Conservation (phyloP, 1,284 basidiomycete genomes). For the Inonotus obliquus region DNA sequence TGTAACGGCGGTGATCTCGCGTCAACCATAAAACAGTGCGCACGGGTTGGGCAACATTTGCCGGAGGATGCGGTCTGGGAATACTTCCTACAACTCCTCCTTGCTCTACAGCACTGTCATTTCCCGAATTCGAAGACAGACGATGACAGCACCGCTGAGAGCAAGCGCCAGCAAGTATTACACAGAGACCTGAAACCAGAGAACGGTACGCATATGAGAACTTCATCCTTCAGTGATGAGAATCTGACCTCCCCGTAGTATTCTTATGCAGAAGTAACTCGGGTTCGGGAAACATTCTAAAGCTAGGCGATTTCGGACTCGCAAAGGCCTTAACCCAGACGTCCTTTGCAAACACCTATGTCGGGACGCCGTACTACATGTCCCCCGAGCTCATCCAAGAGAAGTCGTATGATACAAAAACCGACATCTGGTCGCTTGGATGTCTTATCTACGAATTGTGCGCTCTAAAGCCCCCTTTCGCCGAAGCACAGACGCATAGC, state of each 20-base stretch:
- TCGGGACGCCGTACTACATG: constrained; percentile 99
- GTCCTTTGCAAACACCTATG: constrained; percentile 92
- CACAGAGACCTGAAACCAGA: constrained; percentile 97
- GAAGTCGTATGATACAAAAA: constrained; percentile 94
- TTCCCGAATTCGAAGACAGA: constrained; percentile 55
- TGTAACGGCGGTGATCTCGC: constrained; percentile 94
- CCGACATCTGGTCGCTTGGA: constrained; percentile 96
- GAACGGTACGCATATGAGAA: constrained; percentile 60
- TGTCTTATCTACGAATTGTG: constrained; percentile 96
- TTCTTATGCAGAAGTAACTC: constrained; percentile 66
- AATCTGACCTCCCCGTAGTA: constrained; percentile 34
- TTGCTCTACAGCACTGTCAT: constrained; percentile 92
- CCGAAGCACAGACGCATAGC: constrained; percentile 84
- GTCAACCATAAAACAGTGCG: constrained; percentile 74
- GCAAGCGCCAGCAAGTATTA: constrained; percentile 70
- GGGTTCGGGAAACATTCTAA: constrained; percentile 74
- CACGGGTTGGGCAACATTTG: constrained; percentile 63
- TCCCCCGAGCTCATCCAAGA: constrained; percentile 96
- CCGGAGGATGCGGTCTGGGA: constrained; percentile 93
- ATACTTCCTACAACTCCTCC: constrained; percentile 89
- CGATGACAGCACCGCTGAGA: constrained; percentile 39
- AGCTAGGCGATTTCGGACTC: constrained; percentile 94
- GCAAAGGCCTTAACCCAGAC: constrained; percentile 87
- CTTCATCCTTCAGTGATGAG: not conserved
- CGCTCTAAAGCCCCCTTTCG: constrained; percentile 85